Evolutionary conservation across 805 yeast genomes (phyloP), one percentile per base, ranked within the genome.

Genomic region (Myxozyma nipponensis): DNA sequence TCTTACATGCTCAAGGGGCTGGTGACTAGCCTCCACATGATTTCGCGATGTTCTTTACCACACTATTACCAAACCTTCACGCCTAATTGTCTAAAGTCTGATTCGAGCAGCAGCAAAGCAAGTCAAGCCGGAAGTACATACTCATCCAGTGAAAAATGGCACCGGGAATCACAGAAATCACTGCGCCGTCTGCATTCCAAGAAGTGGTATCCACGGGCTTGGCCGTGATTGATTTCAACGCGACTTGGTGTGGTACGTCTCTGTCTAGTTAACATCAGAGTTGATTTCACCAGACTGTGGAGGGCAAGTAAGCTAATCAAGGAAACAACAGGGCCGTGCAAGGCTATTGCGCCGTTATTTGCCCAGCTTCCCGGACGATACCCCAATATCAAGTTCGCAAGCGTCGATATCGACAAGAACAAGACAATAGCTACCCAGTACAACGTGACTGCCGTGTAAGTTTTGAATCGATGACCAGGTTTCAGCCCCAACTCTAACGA

Each of bases 241-340:
- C 54, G 7, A 30, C 39, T 1, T 50, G 54, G 54, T 50, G 54
- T 23, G 54, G 54, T 50, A 38, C 5, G 54, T 50, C 15, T 1
- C 28, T 18, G n/a, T n/a, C n/a, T n/a, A n/a, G n/a, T n/a, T n/a
- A n/a, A n/a, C n/a, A n/a, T n/a, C n/a, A n/a, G n/a, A n/a, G n/a
- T n/a, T n/a, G n/a, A n/a, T n/a, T n/a, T n/a, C n/a, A n/a, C n/a
- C n/a, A n/a, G n/a, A n/a, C n/a, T n/a, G n/a, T n/a, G n/a, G n/a
- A n/a, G n/a, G n/a, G n/a, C n/a, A n/a, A n/a, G n/a, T n/a, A n/a
- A n/a, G n/a, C n/a, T n/a, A n/a, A n/a, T n/a, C n/a, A n/a, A n/a
- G n/a, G n/a, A n/a, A n/a, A n/a, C 15, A 2, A 24, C 19, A 47
- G 53, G 42, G 9, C 54, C 54, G 18, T 50, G 55, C 44, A 50